These are phyloP conservation scores for Saccharomyces hybrid DNA, from an alignment of 1,139 yeast species.

Conservation along the genomic window DNA sequence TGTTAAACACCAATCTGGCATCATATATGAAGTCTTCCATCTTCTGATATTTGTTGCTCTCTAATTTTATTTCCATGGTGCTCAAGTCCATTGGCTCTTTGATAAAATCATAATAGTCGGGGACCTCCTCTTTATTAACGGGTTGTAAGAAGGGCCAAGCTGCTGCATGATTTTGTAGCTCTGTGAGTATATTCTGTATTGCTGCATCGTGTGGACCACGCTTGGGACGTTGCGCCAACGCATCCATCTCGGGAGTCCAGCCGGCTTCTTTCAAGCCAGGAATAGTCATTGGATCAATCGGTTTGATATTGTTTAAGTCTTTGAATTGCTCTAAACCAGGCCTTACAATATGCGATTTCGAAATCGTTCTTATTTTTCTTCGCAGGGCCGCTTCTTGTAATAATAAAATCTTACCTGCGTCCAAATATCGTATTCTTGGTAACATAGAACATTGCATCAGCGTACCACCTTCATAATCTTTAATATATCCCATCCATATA, in stretches of 20 bases:
- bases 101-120: constrained; percentile 92
- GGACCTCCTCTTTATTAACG: constrained; percentile 88
- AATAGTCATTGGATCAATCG: constrained; percentile 64
- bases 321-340: constrained; percentile 75
- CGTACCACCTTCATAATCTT: constrained; percentile 98
- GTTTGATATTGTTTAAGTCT: constrained; percentile 42
- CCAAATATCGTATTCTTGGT: constrained; percentile 80
- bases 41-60: constrained; percentile 81
- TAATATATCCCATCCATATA: constrained; percentile 97
- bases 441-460: constrained; percentile 95
- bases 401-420: constrained; percentile 75
- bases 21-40: constrained; percentile 92
- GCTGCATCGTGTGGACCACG: constrained; percentile 92
- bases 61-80: constrained; percentile 90
- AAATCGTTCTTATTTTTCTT: constrained; percentile 70
- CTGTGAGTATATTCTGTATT: constrained; percentile 82
- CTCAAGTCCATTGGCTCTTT: constrained; percentile 98
- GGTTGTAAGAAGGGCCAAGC: constrained; percentile 99
- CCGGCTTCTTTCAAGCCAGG: constrained; percentile 92
- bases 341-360: constrained; percentile 71
- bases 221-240: constrained; percentile 88
- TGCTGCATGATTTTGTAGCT: constrained; percentile 87
- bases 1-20: constrained; percentile 75
- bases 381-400: constrained; percentile 88
- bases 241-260: constrained; percentile 98